Evolutionary conservation across 2,329 filamentous ascomycete species (phyloP), one percentile per base, ranked within the genome.

Genomic region (Hypoxylon rubiginosum): DNA sequence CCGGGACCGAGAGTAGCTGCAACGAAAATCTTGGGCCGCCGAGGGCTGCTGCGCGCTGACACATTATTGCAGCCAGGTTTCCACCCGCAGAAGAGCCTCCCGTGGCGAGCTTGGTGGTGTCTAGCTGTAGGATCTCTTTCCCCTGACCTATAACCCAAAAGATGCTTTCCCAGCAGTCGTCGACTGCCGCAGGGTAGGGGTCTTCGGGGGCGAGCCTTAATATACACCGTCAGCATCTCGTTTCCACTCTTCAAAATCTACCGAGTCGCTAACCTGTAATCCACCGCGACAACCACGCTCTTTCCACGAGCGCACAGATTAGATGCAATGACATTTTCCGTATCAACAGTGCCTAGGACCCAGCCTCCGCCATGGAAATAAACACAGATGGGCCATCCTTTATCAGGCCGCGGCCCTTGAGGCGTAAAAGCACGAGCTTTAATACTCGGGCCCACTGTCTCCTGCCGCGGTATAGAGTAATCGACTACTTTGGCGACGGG

Each of bases 321-420:
- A n/a, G 84, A 82, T 54, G 84, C 85, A 2, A 88, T 83, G 3
- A 82, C 80, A 68, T 88, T 88, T 76, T 89, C 86, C 0, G 85
- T 87, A 64, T 85, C 80, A 46, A 88, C 86, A 49, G 83, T 86
- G 0, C 86, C 86, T 30, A 88, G 70, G 2, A 88, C 85, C 85
- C 85, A 89, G 3, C 86, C 86, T 0, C 86, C 86, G 4, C 86
- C 86, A 68, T 89, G 86, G 70, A 82, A 86, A 72, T 86, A 89
- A 3, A 88, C 69, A 73, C 85, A 82, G 7, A 84, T 80, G 1
- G 86, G 86, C 86, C 86, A 88, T 26, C 86, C 86, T 0, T 67
- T 71, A 0, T 71, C 75, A 0, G 85, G 85, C 10, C 63, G 77
- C 4, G 77, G 66, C 0, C 82, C 83, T 4, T 75, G 72, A 0